Base-by-base conservation (phyloP, 441 rosid species). In the Erodium trifolium region DNA sequence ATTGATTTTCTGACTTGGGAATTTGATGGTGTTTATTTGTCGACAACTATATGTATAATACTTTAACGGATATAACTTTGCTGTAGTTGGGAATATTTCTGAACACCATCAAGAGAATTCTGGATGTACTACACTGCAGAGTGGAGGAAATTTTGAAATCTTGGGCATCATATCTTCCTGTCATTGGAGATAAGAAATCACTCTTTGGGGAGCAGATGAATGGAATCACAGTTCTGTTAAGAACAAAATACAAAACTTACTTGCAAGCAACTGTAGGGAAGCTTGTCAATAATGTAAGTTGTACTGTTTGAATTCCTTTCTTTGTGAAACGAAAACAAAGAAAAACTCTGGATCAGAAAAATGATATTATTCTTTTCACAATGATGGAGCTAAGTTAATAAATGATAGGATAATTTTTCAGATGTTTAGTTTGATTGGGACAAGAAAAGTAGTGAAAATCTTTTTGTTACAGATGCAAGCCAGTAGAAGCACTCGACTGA, bases 171-270 rank as follows among this genome's bases (percentile, higher is more conserved):
- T 88, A 81, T 74, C 82, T 94, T 73, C 99, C 96, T 34, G 76
- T 80, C 19, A 62, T 76, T 18, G 94, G 92, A 76, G 97, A 91
- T 63, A 85, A 81, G 75, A 92, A 87, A 79, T 82, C 83, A 10
- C 78, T 77, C 35, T 86, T 85, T n/a, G 98, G 98, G 13, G 98
- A 94, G 73, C 96, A 90, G 79, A 90, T 90, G 94, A 94, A 85
- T 79, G 97, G 84, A 71, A 83, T 88, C 72, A 88, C 94, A 0
- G 99, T 94, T 69, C 77, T 92, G 71, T 79, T 92, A 73, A 90
- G 96, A 75, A 94, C 99, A 65, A 92, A 92, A 78, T 92, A 88
- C 83, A 94, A 91, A 79, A 94, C 83, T 74, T 92, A 88, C 80
- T 73, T 87, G 90, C 98, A 88, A 69, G 99, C 96, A 14, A 83